Base-by-base conservation (phyloP, 2,329 filamentous ascomycete species). In the Talaromyces sp. region DNA sequence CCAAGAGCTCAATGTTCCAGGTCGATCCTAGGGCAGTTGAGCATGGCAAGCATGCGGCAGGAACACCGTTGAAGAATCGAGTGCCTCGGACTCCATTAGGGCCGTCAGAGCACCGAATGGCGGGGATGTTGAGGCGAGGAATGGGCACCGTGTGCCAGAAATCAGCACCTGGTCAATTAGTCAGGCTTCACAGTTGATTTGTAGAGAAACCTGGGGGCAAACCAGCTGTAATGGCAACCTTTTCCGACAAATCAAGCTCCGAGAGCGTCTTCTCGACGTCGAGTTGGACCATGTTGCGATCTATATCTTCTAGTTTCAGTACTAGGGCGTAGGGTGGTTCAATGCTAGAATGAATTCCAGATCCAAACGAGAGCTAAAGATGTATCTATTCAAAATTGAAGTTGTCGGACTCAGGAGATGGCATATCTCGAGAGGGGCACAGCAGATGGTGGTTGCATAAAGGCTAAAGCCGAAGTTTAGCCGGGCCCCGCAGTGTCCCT, bases 31-130 rank as follows among this genome's bases (percentile, higher is more conserved):
- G 82, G 0, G 89, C 91, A 61, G 91, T 87, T 61, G 89, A 90
- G 67, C 90, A 93, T 7, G 91, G 91, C 66, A 94, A 90, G 54
- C 92, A 83, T 18, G 90, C 90, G 44, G 90, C 89, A 79, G 90
- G 70, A 10, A 72, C 87, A 23, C 87, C 87, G 50, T 87, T 87
- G 56, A 89, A 88, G 71, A 89, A 89, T 18, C 86, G 83, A 2
- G 85, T 86, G 16, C 88, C 88, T 28, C 88, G 85, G 52, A 87
- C 86, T 31, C 88, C 88, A 72, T 90, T 90, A 1, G 88, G 88
- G 0, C 88, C 88, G 75, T 90, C 88, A 28, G 85, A 88, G 5
- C 86, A 85, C 68, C 89, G 89, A 63, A 89, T 80, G 0, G 85
- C 81, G 1, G 88, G 86, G 31, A 90, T 85, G 5, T 82, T 83